Conservation (phyloP, 768 basidiomycete genomes). For the Lentinula aciculospora region DNA sequence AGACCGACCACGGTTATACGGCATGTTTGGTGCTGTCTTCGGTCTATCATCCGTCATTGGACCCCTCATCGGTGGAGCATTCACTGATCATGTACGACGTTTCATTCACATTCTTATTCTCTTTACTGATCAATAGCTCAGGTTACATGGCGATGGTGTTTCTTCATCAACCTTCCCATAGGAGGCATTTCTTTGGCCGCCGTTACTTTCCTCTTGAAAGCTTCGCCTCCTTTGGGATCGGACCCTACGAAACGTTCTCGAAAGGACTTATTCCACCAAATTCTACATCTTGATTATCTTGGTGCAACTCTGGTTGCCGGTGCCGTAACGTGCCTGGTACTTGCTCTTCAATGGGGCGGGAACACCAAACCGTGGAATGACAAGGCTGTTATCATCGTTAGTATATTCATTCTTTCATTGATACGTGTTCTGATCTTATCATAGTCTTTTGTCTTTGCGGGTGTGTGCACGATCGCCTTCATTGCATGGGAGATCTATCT, state of each 20-base stretch:
- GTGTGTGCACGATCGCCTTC: conserved; percentile 6
- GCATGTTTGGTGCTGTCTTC: conserved; percentile 26
- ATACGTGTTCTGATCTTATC: not conserved
- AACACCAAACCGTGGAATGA: conserved; percentile 34
- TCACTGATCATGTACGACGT: conserved; percentile 16
- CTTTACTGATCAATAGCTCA: not conserved
- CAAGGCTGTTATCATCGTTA: conserved; percentile 14
- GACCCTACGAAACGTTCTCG: conserved; percentile 8
- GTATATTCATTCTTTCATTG: not conserved
- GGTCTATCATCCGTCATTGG: conserved; percentile 14
- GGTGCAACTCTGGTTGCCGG: conserved; percentile 29
- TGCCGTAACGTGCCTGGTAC: conserved; percentile 28
- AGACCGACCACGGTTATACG: conserved; percentile 27
- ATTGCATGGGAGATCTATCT: conserved; percentile 11
- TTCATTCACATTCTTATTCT: too few species aligned
- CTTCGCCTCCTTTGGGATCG: conserved; percentile 12
- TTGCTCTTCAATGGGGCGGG: conserved; percentile 41
- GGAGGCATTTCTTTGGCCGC: conserved; percentile 12
- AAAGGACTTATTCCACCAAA: conserved; percentile 10
- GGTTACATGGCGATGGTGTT: conserved; percentile 7
- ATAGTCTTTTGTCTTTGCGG: conserved; percentile 10
- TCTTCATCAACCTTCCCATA: conserved; percentile 15
- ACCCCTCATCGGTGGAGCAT: conserved; percentile 23
- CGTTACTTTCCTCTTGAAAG: conserved; percentile 10
- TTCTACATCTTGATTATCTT: conserved; percentile 27